Evolutionary conservation across 78 protist species (phyloP).

Genomic region (Creolimax fragrantissima): DNA sequence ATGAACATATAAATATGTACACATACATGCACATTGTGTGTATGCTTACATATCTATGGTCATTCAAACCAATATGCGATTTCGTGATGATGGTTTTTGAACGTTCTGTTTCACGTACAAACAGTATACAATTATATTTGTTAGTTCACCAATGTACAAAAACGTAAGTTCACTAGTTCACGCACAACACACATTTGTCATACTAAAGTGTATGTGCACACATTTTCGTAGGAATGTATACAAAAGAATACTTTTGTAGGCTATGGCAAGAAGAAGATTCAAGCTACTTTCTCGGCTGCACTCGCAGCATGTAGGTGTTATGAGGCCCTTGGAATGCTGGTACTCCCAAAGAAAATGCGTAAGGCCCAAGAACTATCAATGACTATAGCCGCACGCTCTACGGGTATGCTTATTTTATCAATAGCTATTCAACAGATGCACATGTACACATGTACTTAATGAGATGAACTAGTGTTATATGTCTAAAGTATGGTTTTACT

Average conservation of each 20-base stretch:
- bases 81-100: background rate
- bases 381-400: too few relatives aligned
- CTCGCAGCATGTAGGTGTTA: background rate
- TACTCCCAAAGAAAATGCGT: background rate
- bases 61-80: background rate
- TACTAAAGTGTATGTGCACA: background rate
- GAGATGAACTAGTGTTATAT: too few relatives aligned
- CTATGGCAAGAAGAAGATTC: background rate
- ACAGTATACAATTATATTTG: background rate
- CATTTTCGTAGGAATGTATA: background rate
- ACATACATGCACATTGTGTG: background rate
- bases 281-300: background rate
- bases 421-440: too few relatives aligned
- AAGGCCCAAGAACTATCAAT: background rate
- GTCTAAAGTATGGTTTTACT: too few relatives aligned
- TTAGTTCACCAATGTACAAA: background rate
- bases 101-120: background rate
- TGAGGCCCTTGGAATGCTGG: background rate
- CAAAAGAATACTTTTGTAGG: background rate
- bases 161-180: too few relatives aligned
- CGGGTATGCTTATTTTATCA: too few relatives aligned
- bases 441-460: too few relatives aligned
- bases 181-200: background rate
- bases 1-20: background rate
- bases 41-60: background rate